phyloP scores from a whole-genome alignment of 75 land plant species.

The Ceratopteris richardii region DNA sequence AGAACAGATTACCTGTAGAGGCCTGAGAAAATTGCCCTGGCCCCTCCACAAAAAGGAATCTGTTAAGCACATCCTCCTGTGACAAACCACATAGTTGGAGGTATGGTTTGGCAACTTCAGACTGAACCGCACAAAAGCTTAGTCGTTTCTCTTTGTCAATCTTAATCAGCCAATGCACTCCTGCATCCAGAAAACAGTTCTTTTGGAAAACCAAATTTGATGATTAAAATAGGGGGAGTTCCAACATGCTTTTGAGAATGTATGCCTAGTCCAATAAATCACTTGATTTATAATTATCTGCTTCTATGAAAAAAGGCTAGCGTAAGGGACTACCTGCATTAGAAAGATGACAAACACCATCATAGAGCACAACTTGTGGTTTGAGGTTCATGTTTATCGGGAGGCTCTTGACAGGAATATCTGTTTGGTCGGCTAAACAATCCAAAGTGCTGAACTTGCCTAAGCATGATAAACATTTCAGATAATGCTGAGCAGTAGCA shows the following conservation, averaged over 20 bases:
- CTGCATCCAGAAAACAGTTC: conserved; percentile 27
- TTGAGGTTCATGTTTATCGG: conserved; percentile 45
- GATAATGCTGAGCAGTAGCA: too few species aligned
- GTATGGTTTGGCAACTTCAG: conserved; percentile 86
- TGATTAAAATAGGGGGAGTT: too few species aligned
- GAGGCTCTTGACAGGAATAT: too few species aligned
- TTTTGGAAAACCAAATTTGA: too few species aligned
- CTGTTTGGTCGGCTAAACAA: too few species aligned
- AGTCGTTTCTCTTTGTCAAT: conserved; percentile 67
- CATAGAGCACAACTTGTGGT: conserved; percentile 82
- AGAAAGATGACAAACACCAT: conserved; percentile 95
- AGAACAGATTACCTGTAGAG: conserved; percentile 82
- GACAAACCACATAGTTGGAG: conserved; percentile 48
- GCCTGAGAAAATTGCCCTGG: conserved; percentile 52
- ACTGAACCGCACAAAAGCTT: conserved; percentile 84
- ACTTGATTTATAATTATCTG: too few species aligned
- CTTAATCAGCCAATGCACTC: conserved; percentile 77
- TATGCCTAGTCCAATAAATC: too few species aligned
- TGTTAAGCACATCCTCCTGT: conserved; percentile 60
- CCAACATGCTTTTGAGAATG: too few species aligned
- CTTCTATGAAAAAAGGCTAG: too few species aligned
- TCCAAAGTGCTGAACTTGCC: too few species aligned
- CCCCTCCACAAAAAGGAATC: conserved; percentile 84
- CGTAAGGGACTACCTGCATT: conserved; percentile 54
- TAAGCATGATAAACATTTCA: too few species aligned